Evolutionary conservation across 2,329 filamentous ascomycete genomes (phyloP), one percentile per base, ranked within the genome.

Genomic region (Claviceps africana): DNA sequence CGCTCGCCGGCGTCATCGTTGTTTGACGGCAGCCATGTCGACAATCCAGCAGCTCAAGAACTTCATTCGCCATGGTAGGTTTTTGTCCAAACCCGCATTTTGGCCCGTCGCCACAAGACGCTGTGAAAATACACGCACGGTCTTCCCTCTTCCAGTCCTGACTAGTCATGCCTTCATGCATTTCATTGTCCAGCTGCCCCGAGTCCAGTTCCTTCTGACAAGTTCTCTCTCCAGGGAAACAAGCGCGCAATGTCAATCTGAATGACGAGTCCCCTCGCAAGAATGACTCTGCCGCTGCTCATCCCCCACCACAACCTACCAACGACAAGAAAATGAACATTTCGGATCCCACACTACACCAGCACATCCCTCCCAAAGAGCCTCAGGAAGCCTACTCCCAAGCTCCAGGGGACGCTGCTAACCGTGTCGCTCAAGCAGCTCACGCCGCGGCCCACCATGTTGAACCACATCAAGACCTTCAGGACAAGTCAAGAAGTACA

Each of bases 31-130:
- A 60, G 61, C 55, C 61, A 82, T 82, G 79, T 82, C 79, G 63
- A 81, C 79, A 59, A 95, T 96, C 73, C 91, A 96, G 74, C 93
- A 93, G 67, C 81, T 96, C 62, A 96, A 97, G 73, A 96, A 96
- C 71, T 94, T 97, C 71, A 93, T 97, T 71, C 87, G 91, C 59
- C 91, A 96, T 76, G 91, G 79, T 82, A 72, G 53, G 39, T 52
- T 11, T 45, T 22, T 35, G 42, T 46, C 28, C n/a, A 48, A 39
- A 11, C 31, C 11, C 33, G 28, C 19, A 33, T 28, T 44, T 31
- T 10, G 19, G 28, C 22, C 31, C 48, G 11, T 53, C 35, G 15
- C 30, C 37, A 22, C 31, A 5, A 28, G 7, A 30, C 37, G 17
- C 3, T 10, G 13, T 28, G 31, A 25, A 10, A 33, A 25, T 11